phyloP scores from a whole-genome alignment of 1,284 basidiomycete species.

The Tylopilus sp. region DNA sequence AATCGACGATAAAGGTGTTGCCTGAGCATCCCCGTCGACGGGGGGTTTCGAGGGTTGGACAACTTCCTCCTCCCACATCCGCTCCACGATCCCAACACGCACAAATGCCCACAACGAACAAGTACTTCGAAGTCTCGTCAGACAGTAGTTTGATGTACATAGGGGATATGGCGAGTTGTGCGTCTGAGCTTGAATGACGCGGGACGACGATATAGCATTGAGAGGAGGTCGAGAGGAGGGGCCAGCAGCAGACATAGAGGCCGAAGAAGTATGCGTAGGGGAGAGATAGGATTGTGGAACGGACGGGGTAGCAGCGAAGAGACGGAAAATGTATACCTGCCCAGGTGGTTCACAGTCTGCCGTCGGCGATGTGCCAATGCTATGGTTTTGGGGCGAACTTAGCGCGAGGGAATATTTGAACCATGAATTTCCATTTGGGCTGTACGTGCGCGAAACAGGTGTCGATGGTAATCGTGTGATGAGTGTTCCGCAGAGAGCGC shows the following conservation, averaged over 20 bases:
- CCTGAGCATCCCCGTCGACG: constrained; percentile 12
- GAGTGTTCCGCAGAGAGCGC: constrained; percentile 74
- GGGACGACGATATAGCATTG: constrained; percentile 22
- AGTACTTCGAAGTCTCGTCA: constrained; percentile 75
- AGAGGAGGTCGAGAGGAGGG: constrained; percentile 27
- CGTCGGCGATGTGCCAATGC: constrained; percentile 28
- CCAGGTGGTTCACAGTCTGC: constrained; percentile 34
- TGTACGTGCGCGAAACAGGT: constrained; percentile 18
- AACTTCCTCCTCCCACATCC: constrained; percentile 81
- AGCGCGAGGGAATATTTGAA: constrained; percentile 51
- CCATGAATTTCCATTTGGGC: constrained; percentile 44
- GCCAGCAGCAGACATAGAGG: constrained; percentile 15
- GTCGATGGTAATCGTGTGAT: constrained; percentile 35
- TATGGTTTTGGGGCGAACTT: constrained; percentile 28
- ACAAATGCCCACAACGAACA: constrained; percentile 92
- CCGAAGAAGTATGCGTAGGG: constrained; percentile 21
- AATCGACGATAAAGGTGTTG: background rate
- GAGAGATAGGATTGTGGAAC: constrained; percentile 29
- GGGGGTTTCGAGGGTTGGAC: constrained; percentile 34
- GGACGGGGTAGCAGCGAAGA: constrained; percentile 36
- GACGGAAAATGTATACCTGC: constrained; percentile 60
- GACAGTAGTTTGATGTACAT: constrained; percentile 75
- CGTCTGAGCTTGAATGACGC: constrained; percentile 19
- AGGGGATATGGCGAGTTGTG: constrained; percentile 57
- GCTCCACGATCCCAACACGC: constrained; percentile 75